Evolutionary conservation across 2,329 filamentous ascomycete genomes (phyloP), one percentile per base, ranked within the genome.

Genomic region (Fusarium armeniacum): DNA sequence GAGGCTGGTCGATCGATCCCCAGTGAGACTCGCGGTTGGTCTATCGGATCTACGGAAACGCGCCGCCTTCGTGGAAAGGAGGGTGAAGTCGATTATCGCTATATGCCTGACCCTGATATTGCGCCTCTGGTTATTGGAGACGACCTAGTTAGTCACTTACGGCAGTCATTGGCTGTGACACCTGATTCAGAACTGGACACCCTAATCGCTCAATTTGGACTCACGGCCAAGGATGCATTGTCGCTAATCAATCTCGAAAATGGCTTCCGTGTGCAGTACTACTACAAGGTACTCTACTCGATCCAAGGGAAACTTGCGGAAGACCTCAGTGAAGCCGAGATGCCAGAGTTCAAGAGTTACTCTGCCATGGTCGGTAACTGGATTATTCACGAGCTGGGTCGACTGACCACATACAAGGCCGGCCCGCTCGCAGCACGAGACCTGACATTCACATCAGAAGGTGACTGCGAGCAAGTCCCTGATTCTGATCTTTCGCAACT

Each of bases 41-140:
- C 93, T 1, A 86, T 97, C 26, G 94, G 94, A 4, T 91, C 89
- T 67, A 93, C 89, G 6, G 91, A 94, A 77, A 98, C 96, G 5
- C 89, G 89, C 62, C 87, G 91, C 41, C 82, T 99, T 44, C 88
- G 96, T 74, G 93, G 93, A 28, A 99, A 99, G 79, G 96, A 98
- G 79, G 96, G 96, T 49, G 95, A 97, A 76, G 94, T 98, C 8
- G 96, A 99, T 79, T 99, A 99, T 79, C 87, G 96, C 43, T 99
- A 99, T 77, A 98, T 99, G 95, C 95, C 96, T 0, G 96, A 99
- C 78, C 93, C 96, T 7, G 96, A 99, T 77, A 85, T 99, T 16
- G 86, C 88, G 0, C 93, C 96, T 2, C 84, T 99, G 3, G 77
- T 94, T 4, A 91, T 99, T 64, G 90, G 89, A 10, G 76, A 85